Percentiles rank a stretch among this genome's conserved stretches.
Evolutionary conservation across 2,329 filamentous ascomycete species (phyloP).

Genomic region (Pseudogymnoascus sp.): DNA sequence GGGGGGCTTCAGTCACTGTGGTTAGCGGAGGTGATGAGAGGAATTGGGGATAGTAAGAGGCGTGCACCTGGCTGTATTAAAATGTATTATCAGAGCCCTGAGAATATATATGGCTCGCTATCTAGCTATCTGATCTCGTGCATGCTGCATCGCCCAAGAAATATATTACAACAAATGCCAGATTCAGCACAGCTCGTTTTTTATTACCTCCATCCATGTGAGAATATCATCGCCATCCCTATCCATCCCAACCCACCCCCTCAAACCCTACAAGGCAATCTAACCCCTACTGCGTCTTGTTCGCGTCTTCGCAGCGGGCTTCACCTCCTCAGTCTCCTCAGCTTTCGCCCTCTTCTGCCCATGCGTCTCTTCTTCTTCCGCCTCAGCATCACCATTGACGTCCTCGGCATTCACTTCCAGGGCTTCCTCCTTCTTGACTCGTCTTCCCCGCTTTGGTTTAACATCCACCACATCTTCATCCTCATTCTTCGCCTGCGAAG

Average conservation of each 20-base stretch:
- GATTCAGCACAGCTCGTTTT: background rate
- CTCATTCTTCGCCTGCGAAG: slow-evolving; percentile 22
- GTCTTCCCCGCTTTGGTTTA: slow-evolving; percentile 27
- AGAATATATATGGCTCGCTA: background rate
- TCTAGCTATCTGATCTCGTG: background rate
- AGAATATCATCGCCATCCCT: background rate
- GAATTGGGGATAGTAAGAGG: background rate
- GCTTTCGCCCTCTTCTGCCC: background rate
- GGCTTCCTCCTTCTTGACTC: slow-evolving; percentile 21
- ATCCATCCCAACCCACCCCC: background rate
- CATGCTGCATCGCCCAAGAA: background rate
- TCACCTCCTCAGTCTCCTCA: slow-evolving; percentile 17
- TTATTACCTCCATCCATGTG: background rate
- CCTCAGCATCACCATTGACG: slow-evolving; percentile 14
- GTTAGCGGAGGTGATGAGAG: background rate
- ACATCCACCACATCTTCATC: slow-evolving; percentile 22
- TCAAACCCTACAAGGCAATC: background rate
- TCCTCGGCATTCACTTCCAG: slow-evolving; percentile 20
- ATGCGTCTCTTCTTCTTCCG: slow-evolving; percentile 11
- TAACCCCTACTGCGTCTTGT: background rate
- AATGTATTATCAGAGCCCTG: background rate
- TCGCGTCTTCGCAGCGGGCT: background rate
- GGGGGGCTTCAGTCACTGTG: background rate
- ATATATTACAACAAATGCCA: background rate
- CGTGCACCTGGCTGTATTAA: background rate